Percentiles rank a stretch among this genome's conserved stretches.
phyloP scores from a whole-genome alignment of 768 basidiomycete species.

The Panaeolus cyanescens region DNA sequence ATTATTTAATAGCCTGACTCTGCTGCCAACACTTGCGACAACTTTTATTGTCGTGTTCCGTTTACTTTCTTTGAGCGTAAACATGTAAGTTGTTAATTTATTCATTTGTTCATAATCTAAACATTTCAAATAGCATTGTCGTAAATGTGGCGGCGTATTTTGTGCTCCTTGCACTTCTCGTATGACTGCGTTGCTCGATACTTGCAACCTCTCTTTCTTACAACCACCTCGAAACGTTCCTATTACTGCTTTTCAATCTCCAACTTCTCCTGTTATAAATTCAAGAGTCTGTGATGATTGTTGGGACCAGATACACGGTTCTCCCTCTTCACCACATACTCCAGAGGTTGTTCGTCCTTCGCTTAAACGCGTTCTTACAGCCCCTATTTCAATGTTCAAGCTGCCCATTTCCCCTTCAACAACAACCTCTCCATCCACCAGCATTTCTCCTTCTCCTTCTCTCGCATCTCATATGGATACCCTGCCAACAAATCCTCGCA shows the following conservation, averaged over 20 bases:
- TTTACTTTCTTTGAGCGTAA: constrained; percentile 75
- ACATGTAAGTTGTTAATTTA: constrained; percentile 54
- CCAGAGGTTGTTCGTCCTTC: constrained; percentile 36
- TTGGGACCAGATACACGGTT: constrained; percentile 71
- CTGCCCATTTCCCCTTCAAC: constrained; percentile 29
- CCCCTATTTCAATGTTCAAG: constrained; percentile 40
- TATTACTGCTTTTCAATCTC: constrained; percentile 56
- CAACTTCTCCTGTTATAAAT: constrained; percentile 55
- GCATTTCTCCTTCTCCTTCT: constrained; percentile 23
- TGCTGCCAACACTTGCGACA: constrained; percentile 66
- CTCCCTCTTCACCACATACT: constrained; percentile 43
- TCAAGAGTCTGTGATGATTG: constrained; percentile 81
- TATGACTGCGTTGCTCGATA: constrained; percentile 67
- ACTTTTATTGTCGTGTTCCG: constrained; percentile 63
- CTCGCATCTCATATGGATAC: constrained; percentile 17
- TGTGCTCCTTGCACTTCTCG: constrained; percentile 64
- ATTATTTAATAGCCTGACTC: constrained; percentile 55
- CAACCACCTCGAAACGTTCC: constrained; percentile 72
- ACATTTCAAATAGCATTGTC: constrained; percentile 60
- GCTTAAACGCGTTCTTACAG: constrained; percentile 35
- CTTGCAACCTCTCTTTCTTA: constrained; percentile 69
- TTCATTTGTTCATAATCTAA: constrained; percentile 5
- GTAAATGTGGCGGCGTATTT: constrained; percentile 82
- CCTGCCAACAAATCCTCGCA: constrained; percentile 23
- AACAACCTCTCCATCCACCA: constrained; percentile 27